These are phyloP conservation scores for Neonectria punicea DNA, from an alignment of 2,329 filamentous ascomycete genomes.

Conservation along the genomic window DNA sequence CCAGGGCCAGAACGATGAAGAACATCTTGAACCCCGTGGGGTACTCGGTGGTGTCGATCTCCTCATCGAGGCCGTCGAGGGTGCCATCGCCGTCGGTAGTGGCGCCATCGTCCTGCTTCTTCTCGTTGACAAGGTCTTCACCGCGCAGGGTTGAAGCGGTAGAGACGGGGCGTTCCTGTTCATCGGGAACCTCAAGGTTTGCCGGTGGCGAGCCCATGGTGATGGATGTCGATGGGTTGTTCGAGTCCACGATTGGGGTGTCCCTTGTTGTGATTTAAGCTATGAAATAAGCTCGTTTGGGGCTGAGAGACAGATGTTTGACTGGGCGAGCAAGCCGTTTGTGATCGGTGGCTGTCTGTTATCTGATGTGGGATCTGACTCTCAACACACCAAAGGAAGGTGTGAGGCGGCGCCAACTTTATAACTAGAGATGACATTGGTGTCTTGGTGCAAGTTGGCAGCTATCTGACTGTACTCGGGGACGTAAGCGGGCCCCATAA, in stretches of 20 bases:
- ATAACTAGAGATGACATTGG: constrained; percentile 26
- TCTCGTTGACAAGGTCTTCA: constrained; percentile 42
- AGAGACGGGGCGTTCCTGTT: constrained; percentile 40
- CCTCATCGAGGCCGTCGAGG: constrained; percentile 29
- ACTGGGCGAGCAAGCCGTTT: constrained; percentile 7
- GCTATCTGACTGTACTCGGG: constrained; percentile 29
- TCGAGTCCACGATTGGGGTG: neutral
- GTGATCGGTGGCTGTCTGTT: constrained; percentile 19
- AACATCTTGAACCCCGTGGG: constrained; percentile 52
- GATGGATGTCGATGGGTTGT: neutral
- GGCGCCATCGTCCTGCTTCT: constrained; percentile 37
- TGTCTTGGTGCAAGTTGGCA: constrained; percentile 2
- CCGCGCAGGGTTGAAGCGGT: constrained; percentile 44
- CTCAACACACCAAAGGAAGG: constrained; percentile 19
- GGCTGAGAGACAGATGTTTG: constrained; percentile 1
- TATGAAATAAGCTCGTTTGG: constrained; percentile 33
- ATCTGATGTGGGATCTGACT: constrained; percentile 18
- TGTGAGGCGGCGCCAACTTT: constrained; percentile 28
- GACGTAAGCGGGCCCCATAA: constrained; percentile 30
- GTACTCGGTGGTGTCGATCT: constrained; percentile 49
- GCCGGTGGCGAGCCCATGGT: constrained; percentile 29
- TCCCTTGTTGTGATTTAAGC: constrained; percentile 21
- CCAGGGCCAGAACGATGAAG: constrained; percentile 58
- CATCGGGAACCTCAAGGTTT: constrained; percentile 39
- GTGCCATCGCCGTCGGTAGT: constrained; percentile 35